Evolutionary conservation across 2,329 filamentous ascomycete genomes (phyloP), one percentile per base, ranked within the genome.

Genomic region (Cladosporium sp.): DNA sequence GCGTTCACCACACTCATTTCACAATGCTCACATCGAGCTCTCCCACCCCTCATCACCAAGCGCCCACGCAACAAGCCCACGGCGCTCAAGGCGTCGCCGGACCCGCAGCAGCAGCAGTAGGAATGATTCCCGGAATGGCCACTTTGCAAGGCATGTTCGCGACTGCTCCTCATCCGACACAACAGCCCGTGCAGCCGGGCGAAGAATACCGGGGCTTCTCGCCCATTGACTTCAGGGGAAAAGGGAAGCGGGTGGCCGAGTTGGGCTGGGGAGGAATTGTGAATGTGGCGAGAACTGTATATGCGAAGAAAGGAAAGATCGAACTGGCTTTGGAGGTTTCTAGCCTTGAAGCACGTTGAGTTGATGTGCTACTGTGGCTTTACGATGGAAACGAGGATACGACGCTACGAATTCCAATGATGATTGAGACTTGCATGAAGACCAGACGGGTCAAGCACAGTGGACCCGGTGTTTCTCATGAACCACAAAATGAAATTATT

Each of bases 1-100:
- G 64, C 32, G 58, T 67, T 2, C 56, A 59, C 34, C 30, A 54
- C 3, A 49, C 60, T 7, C 63, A 65, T 37, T 66, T 66, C 50
- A 42, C 48, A 29, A 48, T 52, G 7, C 43, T 67, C 36, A 63
- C 61, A 24, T 37, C 40, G 4, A 20, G 17, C 32, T 51, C 7
- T 24, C 38, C 20, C 5, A 29, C 7, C 15, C 22, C 11, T 42
- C 41, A 27, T 11, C 50, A 17, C 7, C 47, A 20, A 13, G 27
- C 27, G 13, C 20, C 24, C 4, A 36, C 49, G 17, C 36, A 22
- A 13, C 15, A 13, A 12, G 27, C 27, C 9, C 42, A 44, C 20
- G 47, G 30, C 2, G 39, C 29, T 8, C 47, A 38, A 15, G 39
- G 20, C 39, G 22, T 20, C 3, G 32, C 32, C 13, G 40, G 40